Evolutionary conservation across 345 rosid genomes (phyloP), one percentile per base, ranked within the genome.

Genomic region (Triadica sebifera): DNA sequence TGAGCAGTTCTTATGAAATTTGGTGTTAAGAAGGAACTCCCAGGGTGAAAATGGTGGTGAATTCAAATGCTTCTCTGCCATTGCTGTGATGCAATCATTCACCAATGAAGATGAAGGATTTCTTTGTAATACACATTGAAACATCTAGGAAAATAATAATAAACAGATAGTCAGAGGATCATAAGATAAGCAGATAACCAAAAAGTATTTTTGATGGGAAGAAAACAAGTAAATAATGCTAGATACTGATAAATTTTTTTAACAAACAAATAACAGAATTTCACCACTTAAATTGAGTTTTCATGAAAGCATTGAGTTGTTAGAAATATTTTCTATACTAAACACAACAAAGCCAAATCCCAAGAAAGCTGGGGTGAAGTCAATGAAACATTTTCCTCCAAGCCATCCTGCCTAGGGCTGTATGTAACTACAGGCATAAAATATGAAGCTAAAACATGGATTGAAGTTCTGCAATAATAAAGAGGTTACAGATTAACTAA

Each of bases 21-120:
- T 87, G 86, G 97, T 92, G 79, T 79, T 86, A 64, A 87, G 77
- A 79, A 95, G 98, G 79, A 91, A 93, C 29, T 91, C 97, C 99
- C 99, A 95, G 24, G 98, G 88, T 67, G 92, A 85, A 63, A 65
- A 74, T 45, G 78, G 75, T 70, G 24, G 70, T 58, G 84, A 67
- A 24, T 67, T 77, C 60, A 75, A 74, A 71, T 63, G 77, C 79
- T 85, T 84, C 53, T 91, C 98, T 77, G 98, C 88, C 89, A 94
- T 80, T 77, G 97, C 90, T 69, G 89, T 82, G 79, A 94, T 83
- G 84, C 96, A 92, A 84, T 92, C 98, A 83, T 82, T 86, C 64
- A 89, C 89, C 89, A 94, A 84, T 39, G 86, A 91, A 78, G 91
- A 92, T 71, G 96, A 89, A 60, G 97, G 98, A 62, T 84, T 81